These are phyloP conservation scores for Brassica nigra DNA, from an alignment of 345 rosid genomes.

Conservation along the genomic window DNA sequence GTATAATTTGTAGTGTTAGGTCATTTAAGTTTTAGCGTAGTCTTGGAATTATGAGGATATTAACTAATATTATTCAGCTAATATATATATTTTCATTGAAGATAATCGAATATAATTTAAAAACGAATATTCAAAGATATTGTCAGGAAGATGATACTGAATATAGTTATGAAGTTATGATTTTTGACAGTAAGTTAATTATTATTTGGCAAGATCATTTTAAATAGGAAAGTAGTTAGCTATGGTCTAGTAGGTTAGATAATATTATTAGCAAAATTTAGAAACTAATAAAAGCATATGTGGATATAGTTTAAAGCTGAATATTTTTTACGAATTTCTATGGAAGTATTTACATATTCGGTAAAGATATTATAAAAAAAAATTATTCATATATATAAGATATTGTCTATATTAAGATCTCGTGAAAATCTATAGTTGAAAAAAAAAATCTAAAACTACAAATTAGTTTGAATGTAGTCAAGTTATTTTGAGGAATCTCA, in stretches of 20 bases:
- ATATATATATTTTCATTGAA: neutral
- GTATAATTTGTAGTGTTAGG: neutral
- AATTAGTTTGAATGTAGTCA: no score
- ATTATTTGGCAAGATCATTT: neutral
- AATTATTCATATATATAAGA: no score
- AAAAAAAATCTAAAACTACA: no score
- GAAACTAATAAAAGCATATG: neutral
- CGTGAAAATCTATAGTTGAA: no score
- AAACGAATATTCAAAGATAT: neutral
- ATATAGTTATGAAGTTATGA: neutral
- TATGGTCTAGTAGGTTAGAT: neutral
- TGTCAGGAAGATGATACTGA: neutral
- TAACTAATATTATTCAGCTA: neutral
- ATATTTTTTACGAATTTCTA: no score
- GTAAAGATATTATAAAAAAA: no score
- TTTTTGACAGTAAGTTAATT: neutral
- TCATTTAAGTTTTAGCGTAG: neutral
- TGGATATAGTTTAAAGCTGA: no score
- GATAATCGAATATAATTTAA: neutral
- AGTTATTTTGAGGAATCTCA: no score
- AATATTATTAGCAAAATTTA: neutral
- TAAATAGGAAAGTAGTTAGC: neutral
- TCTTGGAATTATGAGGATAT: neutral
- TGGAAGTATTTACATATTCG: no score
- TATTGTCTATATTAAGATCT: no score